Evolutionary conservation across 1,284 basidiomycete genomes (phyloP).

Genomic region (Ustilago crameri): DNA sequence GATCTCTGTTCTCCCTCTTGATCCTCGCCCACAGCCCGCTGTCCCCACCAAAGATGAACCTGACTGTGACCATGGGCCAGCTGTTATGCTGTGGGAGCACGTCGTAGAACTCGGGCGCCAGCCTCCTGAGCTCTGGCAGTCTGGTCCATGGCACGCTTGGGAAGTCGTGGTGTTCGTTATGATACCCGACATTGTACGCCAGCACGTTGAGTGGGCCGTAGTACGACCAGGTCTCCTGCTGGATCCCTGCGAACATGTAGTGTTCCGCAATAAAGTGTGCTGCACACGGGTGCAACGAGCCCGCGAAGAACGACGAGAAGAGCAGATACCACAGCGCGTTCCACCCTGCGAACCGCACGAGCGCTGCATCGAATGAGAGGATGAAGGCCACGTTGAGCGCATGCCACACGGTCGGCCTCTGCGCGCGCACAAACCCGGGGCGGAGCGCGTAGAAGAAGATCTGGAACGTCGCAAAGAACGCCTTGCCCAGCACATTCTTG

Average conservation of each 20-base stretch:
- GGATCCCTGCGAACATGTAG: slow-evolving; percentile 67
- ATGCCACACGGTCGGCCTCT: slow-evolving; percentile 86
- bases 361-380: slow-evolving; percentile 77
- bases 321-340: slow-evolving; percentile 77
- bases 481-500: slow-evolving; percentile 95
- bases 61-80: slow-evolving; percentile 93
- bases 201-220: slow-evolving; percentile 91
- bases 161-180: slow-evolving; percentile 99
- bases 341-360: slow-evolving; percentile 55
- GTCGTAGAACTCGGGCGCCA: slow-evolving; percentile 94
- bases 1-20: slow-evolving; percentile 49
- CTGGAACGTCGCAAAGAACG: slow-evolving; percentile 98
- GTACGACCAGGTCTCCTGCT: slow-evolving; percentile 95
- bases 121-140: slow-evolving; percentile 81
- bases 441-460: slow-evolving; percentile 97
- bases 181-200: slow-evolving; percentile 98
- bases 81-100: slow-evolving; percentile 84
- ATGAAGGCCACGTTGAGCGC: slow-evolving; percentile 79
- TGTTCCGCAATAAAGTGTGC: slow-evolving; percentile 95
- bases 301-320: slow-evolving; percentile 90
- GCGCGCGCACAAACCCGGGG: slow-evolving; percentile 89
- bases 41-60: slow-evolving; percentile 81
- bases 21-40: slow-evolving; percentile 60
- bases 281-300: slow-evolving; percentile 91
- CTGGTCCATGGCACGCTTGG: slow-evolving; percentile 95